phyloP scores from a whole-genome alignment of 2,329 filamentous ascomycete species.

The Ceratocystis colombiana region DNA sequence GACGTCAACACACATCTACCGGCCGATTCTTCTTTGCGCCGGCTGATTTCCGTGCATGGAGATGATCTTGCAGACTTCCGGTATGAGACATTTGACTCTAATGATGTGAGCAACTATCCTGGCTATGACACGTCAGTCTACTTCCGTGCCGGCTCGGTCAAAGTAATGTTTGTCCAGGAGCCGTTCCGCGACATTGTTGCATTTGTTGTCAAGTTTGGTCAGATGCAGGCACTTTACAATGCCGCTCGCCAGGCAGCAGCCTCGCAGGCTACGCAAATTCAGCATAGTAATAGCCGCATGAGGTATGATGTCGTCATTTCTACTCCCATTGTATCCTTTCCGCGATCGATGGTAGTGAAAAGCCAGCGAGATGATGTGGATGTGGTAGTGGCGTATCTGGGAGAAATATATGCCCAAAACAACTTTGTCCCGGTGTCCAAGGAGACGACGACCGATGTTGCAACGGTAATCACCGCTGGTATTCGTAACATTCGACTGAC shows the following conservation, averaged over 20 bases:
- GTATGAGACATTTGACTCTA: constrained; percentile 86
- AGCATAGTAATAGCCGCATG: constrained; percentile 80
- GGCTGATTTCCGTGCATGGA: constrained; percentile 88
- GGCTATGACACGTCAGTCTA: constrained; percentile 91
- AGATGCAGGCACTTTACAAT: constrained; percentile 99
- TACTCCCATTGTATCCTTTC: constrained; percentile 94
- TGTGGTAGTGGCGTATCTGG: constrained; percentile 80
- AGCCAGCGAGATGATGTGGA: constrained; percentile 66
- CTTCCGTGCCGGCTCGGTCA: constrained; percentile 85
- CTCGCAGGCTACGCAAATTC: constrained; percentile 84
- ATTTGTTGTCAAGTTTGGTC: constrained; percentile 96
- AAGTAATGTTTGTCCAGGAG: constrained; percentile 93
- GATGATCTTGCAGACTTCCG: constrained; percentile 93
- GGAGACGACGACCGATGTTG: constrained; percentile 50
- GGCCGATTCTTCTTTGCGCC: constrained; percentile 67
- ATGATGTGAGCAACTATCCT: constrained; percentile 62
- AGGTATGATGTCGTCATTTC: constrained; percentile 90
- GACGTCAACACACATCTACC: constrained; percentile 88
- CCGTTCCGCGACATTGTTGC: constrained; percentile 97
- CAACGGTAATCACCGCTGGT: constrained; percentile 82
- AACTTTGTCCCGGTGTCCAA: constrained; percentile 51
- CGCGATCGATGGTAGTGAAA: constrained; percentile 61
- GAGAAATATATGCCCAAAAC: constrained; percentile 96
- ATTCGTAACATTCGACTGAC: constrained; percentile 87
- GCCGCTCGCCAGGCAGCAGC: constrained; percentile 89